Evolutionary conservation across 352 stramenopile species (phyloP).

Genomic region (Globisporangium nodosum): DNA sequence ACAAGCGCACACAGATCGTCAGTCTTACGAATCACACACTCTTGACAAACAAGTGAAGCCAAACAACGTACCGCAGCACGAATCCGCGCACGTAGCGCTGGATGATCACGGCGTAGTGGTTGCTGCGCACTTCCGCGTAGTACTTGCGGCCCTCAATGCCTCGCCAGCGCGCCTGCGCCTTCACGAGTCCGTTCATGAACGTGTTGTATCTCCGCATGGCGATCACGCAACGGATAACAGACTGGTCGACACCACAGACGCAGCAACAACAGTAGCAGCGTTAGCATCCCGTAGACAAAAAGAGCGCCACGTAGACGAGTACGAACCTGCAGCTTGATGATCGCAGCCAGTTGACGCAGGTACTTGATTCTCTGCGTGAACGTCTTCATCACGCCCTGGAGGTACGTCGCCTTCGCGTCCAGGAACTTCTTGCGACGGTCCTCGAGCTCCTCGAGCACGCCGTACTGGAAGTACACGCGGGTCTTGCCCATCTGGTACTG

Average conservation of each 20-base stretch:
- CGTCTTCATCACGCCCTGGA: slow-evolving; percentile 77
- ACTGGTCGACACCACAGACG: slow-evolving; percentile 16
- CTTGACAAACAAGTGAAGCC: background rate
- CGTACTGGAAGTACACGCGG: slow-evolving; percentile 83
- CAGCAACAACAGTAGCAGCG: background rate
- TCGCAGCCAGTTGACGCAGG: slow-evolving; percentile 62
- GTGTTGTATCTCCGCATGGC: slow-evolving; percentile 84
- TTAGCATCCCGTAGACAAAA: background rate
- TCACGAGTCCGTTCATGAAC: slow-evolving; percentile 67
- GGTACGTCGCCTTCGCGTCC: slow-evolving; percentile 70
- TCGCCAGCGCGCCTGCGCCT: slow-evolving; percentile 62
- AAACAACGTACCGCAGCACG: slow-evolving; percentile 35
- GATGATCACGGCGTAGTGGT: slow-evolving; percentile 81
- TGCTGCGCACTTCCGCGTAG: slow-evolving; percentile 71
- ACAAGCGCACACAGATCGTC: background rate
- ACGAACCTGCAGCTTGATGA: slow-evolving; percentile 70
- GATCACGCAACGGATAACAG: slow-evolving; percentile 75
- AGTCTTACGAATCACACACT: background rate
- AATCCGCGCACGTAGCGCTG: slow-evolving; percentile 75
- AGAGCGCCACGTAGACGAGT: background rate
- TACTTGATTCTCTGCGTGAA: slow-evolving; percentile 79
- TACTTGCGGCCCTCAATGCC: slow-evolving; percentile 62
- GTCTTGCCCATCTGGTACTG: slow-evolving; percentile 86
- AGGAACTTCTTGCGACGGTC: slow-evolving; percentile 86
- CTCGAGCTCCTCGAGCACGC: slow-evolving; percentile 83